Conservation (phyloP, 2,329 filamentous ascomycete species). For the Cytospora schulzeri region DNA sequence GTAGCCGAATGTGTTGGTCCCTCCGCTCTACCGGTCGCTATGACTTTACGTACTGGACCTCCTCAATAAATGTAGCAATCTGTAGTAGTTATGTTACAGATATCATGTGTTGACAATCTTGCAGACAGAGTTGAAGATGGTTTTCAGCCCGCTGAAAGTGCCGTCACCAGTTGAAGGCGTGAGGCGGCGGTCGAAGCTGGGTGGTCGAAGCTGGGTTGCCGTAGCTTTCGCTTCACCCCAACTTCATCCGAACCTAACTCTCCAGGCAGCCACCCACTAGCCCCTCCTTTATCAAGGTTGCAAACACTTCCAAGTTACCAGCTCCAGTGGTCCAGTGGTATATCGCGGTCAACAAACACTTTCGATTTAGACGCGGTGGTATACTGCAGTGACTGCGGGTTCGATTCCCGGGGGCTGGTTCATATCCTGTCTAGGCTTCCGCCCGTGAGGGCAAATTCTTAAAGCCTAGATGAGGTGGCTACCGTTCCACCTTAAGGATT, state of each 20-base stretch:
- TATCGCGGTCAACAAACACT: neutral
- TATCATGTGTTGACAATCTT: too few species aligned
- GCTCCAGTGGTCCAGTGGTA: neutral
- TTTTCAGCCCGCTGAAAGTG: too few species aligned
- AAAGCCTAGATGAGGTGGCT: neutral
- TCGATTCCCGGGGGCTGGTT: neutral
- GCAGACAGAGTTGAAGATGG: too few species aligned
- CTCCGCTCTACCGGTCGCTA: too few species aligned
- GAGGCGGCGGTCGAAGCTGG: too few species aligned
- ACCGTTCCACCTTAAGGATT: neutral
- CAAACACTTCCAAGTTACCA: too few species aligned
- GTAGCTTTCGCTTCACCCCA: neutral
- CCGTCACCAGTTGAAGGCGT: too few species aligned
- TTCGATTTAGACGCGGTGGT: neutral
- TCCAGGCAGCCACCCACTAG: neutral
- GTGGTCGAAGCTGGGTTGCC: too few species aligned
- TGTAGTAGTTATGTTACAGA: too few species aligned
- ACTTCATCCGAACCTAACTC: neutral
- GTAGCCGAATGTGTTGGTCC: too few species aligned
- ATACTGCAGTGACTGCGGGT: neutral
- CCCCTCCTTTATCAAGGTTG: neutral
- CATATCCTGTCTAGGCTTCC: neutral
- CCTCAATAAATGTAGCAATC: too few species aligned
- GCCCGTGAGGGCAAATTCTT: neutral
- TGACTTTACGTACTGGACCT: too few species aligned